Percentiles rank a stretch among this genome's conserved stretches.
phyloP scores from a whole-genome alignment of 1,284 basidiomycete species.

The Coriolopsis trogii region DNA sequence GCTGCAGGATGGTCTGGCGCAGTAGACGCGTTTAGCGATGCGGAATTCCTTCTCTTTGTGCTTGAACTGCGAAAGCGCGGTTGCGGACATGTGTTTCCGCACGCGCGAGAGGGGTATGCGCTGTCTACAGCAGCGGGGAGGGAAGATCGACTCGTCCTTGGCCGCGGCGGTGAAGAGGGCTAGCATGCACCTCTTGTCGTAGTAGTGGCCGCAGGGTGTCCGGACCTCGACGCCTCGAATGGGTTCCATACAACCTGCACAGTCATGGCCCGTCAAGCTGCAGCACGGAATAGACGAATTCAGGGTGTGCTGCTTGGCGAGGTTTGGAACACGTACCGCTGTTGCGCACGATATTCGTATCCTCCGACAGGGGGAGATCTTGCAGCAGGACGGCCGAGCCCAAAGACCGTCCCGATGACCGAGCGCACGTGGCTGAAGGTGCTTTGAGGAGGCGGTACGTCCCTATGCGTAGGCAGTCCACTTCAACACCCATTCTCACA shows the following conservation, averaged over 20 bases:
- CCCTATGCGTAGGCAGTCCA: not conserved
- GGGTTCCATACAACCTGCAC: slow-evolving; percentile 24
- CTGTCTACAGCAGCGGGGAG: slow-evolving; percentile 43
- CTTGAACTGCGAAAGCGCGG: slow-evolving; percentile 25
- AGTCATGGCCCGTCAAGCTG: slow-evolving; percentile 21
- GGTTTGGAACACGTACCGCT: too few species aligned
- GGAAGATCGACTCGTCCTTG: slow-evolving; percentile 39
- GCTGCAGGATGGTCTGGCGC: slow-evolving; percentile 36
- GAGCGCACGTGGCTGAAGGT: not conserved
- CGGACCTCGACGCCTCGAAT: slow-evolving; percentile 26
- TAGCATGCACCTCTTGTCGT: slow-evolving; percentile 36
- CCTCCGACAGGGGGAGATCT: too few species aligned
- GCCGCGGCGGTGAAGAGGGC: slow-evolving; percentile 35
- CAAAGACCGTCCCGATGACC: not conserved
- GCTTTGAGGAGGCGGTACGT: too few species aligned
- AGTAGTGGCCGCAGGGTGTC: slow-evolving; percentile 37
- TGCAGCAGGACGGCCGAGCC: not conserved
- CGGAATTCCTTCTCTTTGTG: slow-evolving; percentile 33
- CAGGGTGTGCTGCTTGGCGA: too few species aligned
- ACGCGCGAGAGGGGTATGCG: slow-evolving; percentile 33
- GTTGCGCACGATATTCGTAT: too few species aligned
- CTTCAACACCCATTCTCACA: too few species aligned
- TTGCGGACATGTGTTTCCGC: slow-evolving; percentile 25
- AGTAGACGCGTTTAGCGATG: slow-evolving; percentile 40
- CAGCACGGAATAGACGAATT: too few species aligned